These are phyloP conservation scores for Yamadazyma philogaea DNA, from an alignment of 805 yeast species.

Conservation along the genomic window DNA sequence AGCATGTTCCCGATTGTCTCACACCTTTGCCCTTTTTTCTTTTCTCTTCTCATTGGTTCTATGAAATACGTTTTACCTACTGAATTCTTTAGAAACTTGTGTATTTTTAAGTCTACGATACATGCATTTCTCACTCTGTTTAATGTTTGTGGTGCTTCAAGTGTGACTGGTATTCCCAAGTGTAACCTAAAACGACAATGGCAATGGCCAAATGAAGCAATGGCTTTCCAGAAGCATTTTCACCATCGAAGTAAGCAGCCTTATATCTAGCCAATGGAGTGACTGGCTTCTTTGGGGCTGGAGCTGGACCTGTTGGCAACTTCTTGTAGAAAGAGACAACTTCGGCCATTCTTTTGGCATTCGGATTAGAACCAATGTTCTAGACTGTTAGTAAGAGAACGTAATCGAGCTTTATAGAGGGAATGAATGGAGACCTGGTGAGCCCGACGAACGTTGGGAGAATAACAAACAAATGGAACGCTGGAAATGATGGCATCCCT, in stretches of 20 bases:
- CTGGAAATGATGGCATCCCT: too few relatives aligned
- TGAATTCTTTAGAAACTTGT: neutral
- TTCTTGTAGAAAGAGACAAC: constrained; percentile 95
- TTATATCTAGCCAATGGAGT: constrained; percentile 75
- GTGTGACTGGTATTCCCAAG: constrained; percentile 92
- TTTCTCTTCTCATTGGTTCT: too few relatives aligned
- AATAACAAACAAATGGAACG: too few relatives aligned
- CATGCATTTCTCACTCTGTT: neutral
- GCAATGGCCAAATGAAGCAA: constrained; percentile 70
- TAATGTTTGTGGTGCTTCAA: constrained; percentile 42
- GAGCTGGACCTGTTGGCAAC: constrained; percentile 90
- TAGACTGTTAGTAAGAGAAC: constrained; percentile 28
- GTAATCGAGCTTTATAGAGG: neutral
- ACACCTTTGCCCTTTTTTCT: too few relatives aligned
- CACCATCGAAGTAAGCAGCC: constrained; percentile 82
- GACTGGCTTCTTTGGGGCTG: constrained; percentile 62
- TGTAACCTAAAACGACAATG: constrained; percentile 76
- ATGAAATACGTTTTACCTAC: too few relatives aligned
- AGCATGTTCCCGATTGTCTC: too few relatives aligned
- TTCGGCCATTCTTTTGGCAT: constrained; percentile 94
- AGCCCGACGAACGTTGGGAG: too few relatives aligned
- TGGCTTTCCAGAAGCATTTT: constrained; percentile 81
- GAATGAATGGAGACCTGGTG: too few relatives aligned
- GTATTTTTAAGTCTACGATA: neutral
- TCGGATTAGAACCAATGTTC: constrained; percentile 93